Percentiles rank a stretch among this genome's conserved stretches.
phyloP scores from a whole-genome alignment of 257 asterid genomes.

The Linderniella brevidens region DNA sequence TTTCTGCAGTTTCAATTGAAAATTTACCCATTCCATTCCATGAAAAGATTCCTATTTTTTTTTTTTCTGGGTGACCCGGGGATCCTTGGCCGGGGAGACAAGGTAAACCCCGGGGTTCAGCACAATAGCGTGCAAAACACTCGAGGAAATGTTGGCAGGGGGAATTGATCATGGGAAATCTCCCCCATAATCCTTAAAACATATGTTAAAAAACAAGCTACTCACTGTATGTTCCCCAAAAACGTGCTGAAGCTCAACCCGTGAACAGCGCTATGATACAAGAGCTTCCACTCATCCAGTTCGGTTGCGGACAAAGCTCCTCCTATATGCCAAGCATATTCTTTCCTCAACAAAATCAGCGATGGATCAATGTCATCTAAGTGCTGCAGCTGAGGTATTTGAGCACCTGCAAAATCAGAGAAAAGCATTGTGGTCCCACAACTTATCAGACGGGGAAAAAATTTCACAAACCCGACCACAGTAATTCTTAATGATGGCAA shows the following conservation, averaged over 20 bases:
- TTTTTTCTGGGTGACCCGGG: too few relatives aligned
- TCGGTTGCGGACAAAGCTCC: constrained; percentile 59
- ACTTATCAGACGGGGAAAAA: too few relatives aligned
- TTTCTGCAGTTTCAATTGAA: constrained; percentile 47
- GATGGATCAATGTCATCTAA: constrained; percentile 27
- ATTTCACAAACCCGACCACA: too few relatives aligned
- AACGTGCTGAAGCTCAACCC: constrained; percentile 85
- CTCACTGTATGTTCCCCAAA: constrained; percentile 71
- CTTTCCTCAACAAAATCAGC: constrained; percentile 50
- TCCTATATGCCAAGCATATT: constrained; percentile 85
- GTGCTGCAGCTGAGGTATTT: constrained; percentile 37
- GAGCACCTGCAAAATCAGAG: constrained; percentile 37
- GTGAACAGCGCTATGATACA: constrained; percentile 67
- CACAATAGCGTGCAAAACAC: too few relatives aligned
- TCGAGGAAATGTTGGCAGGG: too few relatives aligned
- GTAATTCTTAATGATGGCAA: too few relatives aligned
- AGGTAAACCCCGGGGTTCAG: too few relatives aligned
- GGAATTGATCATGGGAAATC: too few relatives aligned
- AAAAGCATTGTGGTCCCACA: too few relatives aligned
- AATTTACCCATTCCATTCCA: constrained; percentile 16
- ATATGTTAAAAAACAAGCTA: constrained; percentile 8
- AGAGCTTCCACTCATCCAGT: constrained; percentile 70
- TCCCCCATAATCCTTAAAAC: too few relatives aligned
- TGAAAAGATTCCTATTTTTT: not conserved
- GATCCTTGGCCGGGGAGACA: too few relatives aligned